Evolutionary conservation across 1,284 basidiomycete genomes (phyloP).

Genomic region (Cryptococcus deneoformans): DNA sequence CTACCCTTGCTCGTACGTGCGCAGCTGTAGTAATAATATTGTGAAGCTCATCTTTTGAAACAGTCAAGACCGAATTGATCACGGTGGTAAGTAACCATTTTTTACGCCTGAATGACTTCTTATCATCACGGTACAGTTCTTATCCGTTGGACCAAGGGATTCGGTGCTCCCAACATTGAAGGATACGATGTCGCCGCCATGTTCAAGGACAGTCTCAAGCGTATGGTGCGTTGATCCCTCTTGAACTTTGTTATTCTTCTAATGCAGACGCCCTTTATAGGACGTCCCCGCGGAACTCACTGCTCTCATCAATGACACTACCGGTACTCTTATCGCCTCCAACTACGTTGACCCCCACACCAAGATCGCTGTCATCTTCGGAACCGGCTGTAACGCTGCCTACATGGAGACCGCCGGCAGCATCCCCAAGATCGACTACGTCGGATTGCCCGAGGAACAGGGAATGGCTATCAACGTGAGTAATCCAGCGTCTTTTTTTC

Average conservation of each 20-base stretch:
- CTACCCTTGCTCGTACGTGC: slow-evolving; percentile 79
- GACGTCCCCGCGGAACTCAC: slow-evolving; percentile 68
- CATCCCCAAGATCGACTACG: slow-evolving; percentile 67
- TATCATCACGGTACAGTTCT: slow-evolving; percentile 55
- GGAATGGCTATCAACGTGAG: slow-evolving; percentile 93
- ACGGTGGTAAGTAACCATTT: slow-evolving; percentile 56
- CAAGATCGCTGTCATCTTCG: slow-evolving; percentile 94
- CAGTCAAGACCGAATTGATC: slow-evolving; percentile 90
- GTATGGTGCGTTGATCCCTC: slow-evolving; percentile 50
- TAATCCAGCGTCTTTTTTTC: slow-evolving; percentile 8
- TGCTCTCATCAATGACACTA: slow-evolving; percentile 95
- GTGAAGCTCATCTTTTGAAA: slow-evolving; percentile 2
- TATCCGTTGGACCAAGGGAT: slow-evolving; percentile 99
- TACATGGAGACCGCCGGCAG: slow-evolving; percentile 89
- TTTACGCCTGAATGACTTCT: slow-evolving; percentile 3
- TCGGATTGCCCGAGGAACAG: slow-evolving; percentile 65
- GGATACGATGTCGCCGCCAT: slow-evolving; percentile 89
- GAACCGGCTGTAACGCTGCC: slow-evolving; percentile 97
- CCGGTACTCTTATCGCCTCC: slow-evolving; percentile 93
- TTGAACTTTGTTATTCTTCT: background rate
- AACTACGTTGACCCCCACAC: slow-evolving; percentile 91
- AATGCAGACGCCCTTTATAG: slow-evolving; percentile 15
- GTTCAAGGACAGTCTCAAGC: slow-evolving; percentile 79
- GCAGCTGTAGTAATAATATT: background rate
- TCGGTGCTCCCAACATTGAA: slow-evolving; percentile 88